Evolutionary conservation across 768 basidiomycete genomes (phyloP).

Genomic region (Mycena vitilis): DNA sequence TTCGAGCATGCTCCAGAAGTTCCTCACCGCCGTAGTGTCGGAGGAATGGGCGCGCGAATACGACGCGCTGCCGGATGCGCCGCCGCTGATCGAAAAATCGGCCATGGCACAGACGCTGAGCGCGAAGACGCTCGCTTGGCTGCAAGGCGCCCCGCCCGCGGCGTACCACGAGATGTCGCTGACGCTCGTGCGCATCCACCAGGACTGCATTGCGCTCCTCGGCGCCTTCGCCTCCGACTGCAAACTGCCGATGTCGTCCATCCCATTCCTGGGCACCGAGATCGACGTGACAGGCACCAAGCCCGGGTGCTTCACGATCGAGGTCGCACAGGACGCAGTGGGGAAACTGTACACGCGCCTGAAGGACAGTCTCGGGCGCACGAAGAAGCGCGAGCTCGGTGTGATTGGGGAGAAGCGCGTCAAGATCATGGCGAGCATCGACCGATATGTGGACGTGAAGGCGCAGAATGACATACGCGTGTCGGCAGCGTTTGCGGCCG

Average conservation of each 20-base stretch:
- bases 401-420: conserved; percentile 81
- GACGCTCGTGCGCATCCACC: conserved; percentile 81
- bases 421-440: conserved; percentile 76
- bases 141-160: conserved; percentile 79
- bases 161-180: conserved; percentile 94
- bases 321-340: conserved; percentile 78
- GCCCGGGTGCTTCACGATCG: conserved; percentile 79
- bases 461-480: conserved; percentile 88
- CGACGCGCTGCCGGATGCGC: conserved; percentile 43
- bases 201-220: conserved; percentile 84
- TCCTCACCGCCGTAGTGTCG: conserved; percentile 84
- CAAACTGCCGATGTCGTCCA: conserved; percentile 82
- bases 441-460: conserved; percentile 86
- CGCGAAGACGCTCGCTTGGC: conserved; percentile 72
- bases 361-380: conserved; percentile 78
- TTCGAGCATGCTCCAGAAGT: conserved; percentile 91
- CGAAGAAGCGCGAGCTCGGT: conserved; percentile 82
- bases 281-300: conserved; percentile 80
- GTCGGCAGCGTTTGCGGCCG: conserved; percentile 89
- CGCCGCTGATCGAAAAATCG: conserved; percentile 65
- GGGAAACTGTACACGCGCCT: conserved; percentile 78
- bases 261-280: conserved; percentile 82
- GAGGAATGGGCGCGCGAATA: conserved; percentile 91
- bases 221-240: conserved; percentile 87
- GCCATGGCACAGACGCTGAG: conserved; percentile 76